Evolutionary conservation across 73 alveolate species (phyloP), one percentile per base, ranked within the genome.

Genomic region (Paramecium sexaurelia): DNA sequence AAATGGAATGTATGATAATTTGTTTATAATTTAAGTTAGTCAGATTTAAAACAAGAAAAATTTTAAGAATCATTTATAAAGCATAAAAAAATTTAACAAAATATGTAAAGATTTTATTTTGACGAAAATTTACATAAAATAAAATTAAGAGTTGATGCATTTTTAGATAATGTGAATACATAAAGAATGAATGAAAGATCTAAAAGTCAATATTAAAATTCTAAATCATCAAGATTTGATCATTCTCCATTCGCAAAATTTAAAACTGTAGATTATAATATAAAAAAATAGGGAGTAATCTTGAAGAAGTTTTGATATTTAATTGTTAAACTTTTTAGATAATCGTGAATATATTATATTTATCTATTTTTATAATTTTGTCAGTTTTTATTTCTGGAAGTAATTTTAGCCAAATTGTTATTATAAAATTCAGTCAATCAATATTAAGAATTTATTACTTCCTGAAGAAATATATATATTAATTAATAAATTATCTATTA

Each of bases 41-140:
- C 83, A 26, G 83, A 61, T 61, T 61, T 61, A 27, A 61, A 8
- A 29, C 26, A 61, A 29, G 83, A 61, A 11, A 26, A 32, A 32
- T 61, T 61, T 61, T n/a, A 61, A 27, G 83, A 61, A 61, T 61
- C 83, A 61, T 61, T 61, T 32, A 61, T 61, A 45, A 61, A 61
- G n/a, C 83, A 61, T 61, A 61, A 61, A 15, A 61, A 61, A 32
- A 29, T 29, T 1, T 10, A 61, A 61, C 9, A 29, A 61, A 61
- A 61, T 32, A 61, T 61, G 83, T 11, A 61, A 32, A 61, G 43
- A 26, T 61, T 61, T 61, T 61, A 61, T 27, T 61, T 29, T 24
- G 83, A 61, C 9, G 27, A 17, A 7, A 61, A 61, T 61, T 29
- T 61, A 32, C 43, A 61, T 29, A 26, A 61, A 27, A 61, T 61